Conservation (phyloP, 345 rosid genomes). For the Eutrema japonicum region DNA sequence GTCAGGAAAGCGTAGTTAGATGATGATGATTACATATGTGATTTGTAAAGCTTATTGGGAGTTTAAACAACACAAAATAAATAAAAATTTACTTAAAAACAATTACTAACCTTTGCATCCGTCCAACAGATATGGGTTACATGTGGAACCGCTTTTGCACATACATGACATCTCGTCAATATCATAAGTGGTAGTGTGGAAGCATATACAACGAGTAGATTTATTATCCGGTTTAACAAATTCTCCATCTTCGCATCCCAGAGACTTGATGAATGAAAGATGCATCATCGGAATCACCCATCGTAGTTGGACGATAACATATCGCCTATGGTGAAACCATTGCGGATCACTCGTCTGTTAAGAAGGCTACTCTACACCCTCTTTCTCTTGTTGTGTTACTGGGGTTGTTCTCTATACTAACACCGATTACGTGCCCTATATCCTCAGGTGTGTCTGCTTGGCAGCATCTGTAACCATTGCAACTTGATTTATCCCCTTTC, state of each 20-base stretch:
- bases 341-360: slow-evolving; percentile 19
- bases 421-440: neutral
- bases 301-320: slow-evolving; percentile 12
- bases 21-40: neutral
- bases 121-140: slow-evolving; percentile 35
- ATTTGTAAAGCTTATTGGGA: neutral
- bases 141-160: slow-evolving; percentile 37
- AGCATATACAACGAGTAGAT: neutral
- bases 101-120: slow-evolving; percentile 43
- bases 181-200: neutral
- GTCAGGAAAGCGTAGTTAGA: neutral
- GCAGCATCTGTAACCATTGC: slow-evolving; percentile 38
- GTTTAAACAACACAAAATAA: neutral
- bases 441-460: slow-evolving; percentile 20
- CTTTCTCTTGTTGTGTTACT: neutral
- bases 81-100: neutral
- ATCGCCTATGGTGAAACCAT: neutral
- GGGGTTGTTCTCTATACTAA: neutral
- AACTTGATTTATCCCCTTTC: neutral
- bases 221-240: too few relatives aligned
- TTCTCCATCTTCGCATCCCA: slow-evolving; percentile 7
- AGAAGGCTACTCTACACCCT: slow-evolving; percentile 24
- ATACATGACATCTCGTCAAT: neutral
- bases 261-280: neutral
- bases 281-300: slow-evolving; percentile 34